Evolutionary conservation across 441 rosid species (phyloP).

Genomic region (Geranium incanum): DNA sequence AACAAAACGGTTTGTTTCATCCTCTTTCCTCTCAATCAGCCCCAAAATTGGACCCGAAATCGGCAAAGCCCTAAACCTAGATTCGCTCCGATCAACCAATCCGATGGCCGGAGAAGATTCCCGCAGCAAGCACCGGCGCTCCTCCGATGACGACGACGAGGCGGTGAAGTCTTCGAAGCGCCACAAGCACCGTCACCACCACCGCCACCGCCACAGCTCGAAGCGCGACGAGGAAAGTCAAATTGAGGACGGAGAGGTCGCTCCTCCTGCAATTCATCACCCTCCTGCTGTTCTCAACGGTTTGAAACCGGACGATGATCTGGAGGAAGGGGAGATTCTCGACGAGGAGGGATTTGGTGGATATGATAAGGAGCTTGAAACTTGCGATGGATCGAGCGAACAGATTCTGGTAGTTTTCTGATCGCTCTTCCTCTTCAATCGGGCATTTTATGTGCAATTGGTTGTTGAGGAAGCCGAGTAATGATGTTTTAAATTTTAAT

Average conservation of each 20-base stretch:
- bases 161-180: conserved; percentile 63
- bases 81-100: conserved; percentile 18
- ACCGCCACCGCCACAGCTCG: conserved; percentile 55
- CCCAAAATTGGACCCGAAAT: neutral
- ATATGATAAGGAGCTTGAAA: conserved; percentile 23
- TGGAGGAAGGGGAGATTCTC: conserved; percentile 97
- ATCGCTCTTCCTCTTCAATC: conserved; percentile 20
- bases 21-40: neutral
- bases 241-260: conserved; percentile 25
- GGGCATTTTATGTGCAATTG: conserved; percentile 20
- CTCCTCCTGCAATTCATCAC: conserved; percentile 22
- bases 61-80: conserved; percentile 45
- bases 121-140: conserved; percentile 65
- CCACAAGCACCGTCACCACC: conserved; percentile 59
- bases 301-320: conserved; percentile 41
- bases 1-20: neutral
- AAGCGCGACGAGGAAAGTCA: conserved; percentile 47
- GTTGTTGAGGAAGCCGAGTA: conserved; percentile 24
- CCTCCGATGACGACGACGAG: conserved; percentile 41
- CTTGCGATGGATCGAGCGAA: conserved; percentile 25
- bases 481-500: neutral
- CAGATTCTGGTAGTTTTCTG: conserved; percentile 65
- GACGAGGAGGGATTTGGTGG: conserved; percentile 45
- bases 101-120: conserved; percentile 56
- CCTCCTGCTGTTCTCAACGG: conserved; percentile 17